Evolutionary conservation across 2,329 filamentous ascomycete genomes (phyloP).

Genomic region (Pseudodiploospora longispora): DNA sequence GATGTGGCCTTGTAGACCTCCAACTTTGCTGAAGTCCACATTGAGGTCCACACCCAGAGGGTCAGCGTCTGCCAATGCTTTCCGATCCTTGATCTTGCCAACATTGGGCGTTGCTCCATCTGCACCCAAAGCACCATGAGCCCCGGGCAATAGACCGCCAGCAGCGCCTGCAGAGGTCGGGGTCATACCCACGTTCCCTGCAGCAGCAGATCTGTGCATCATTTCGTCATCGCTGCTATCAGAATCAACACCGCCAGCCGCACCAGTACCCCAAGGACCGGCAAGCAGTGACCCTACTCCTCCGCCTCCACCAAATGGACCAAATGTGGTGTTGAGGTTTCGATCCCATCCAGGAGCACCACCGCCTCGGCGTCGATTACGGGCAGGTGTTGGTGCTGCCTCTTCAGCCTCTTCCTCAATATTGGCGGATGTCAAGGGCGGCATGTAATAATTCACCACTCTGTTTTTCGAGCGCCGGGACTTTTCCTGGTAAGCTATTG

Average conservation of each 20-base stretch:
- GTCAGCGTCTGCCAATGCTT: conserved; percentile 86
- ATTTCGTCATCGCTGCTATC: conserved; percentile 96
- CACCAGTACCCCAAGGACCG: conserved; percentile 66
- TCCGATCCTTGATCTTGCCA: conserved; percentile 88
- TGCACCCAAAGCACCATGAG: conserved; percentile 26
- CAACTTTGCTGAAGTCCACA: conserved; percentile 90
- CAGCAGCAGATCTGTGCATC: conserved; percentile 48
- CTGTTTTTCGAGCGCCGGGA: conserved; percentile 42
- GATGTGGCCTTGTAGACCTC: conserved; percentile 86
- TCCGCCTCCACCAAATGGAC: conserved; percentile 83
- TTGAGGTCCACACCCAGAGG: conserved; percentile 87
- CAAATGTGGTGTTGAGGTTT: conserved; percentile 79
- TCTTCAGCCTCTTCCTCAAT: conserved; percentile 67
- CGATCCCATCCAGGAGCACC: conserved; percentile 62
- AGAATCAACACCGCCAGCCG: conserved; percentile 74
- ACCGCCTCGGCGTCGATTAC: conserved; percentile 55
- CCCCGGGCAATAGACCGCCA: conserved; percentile 36
- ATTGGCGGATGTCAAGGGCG: conserved; percentile 53
- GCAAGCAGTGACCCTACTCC: conserved; percentile 64
- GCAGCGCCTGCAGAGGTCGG: conserved; percentile 43
- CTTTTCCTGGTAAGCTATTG: conserved; percentile 52
- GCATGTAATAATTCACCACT: conserved; percentile 77
- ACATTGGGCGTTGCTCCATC: conserved; percentile 63
- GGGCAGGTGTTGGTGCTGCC: conserved; percentile 58
- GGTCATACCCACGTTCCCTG: conserved; percentile 56